Evolutionary conservation across 2,329 filamentous ascomycete genomes (phyloP).

Genomic region (Mycosphaerella arachidis): DNA sequence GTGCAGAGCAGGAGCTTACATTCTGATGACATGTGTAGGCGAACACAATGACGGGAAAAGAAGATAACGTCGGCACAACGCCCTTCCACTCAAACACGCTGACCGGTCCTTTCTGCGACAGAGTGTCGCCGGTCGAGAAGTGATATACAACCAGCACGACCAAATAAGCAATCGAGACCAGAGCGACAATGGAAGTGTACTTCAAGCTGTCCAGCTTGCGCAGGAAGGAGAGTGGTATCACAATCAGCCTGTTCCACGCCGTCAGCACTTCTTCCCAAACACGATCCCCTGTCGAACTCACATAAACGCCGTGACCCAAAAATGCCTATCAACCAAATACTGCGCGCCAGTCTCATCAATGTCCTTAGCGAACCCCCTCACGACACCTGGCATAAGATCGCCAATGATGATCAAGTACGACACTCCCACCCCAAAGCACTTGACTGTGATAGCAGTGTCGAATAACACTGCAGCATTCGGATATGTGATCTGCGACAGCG

Average conservation of each 20-base stretch:
- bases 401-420: constrained; percentile 99
- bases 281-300: constrained; percentile 35
- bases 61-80: constrained; percentile 71
- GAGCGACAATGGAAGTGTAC: constrained; percentile 87
- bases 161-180: constrained; percentile 90
- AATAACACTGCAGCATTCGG: constrained; percentile 94
- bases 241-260: constrained; percentile 61
- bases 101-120: constrained; percentile 68
- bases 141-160: constrained; percentile 92
- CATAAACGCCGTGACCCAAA: constrained; percentile 99
- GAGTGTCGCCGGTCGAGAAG: constrained; percentile 72
- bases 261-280: neutral
- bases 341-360: constrained; percentile 54
- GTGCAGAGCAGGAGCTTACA: constrained; percentile 46
- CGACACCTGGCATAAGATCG: constrained; percentile 94
- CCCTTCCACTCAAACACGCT: constrained; percentile 75
- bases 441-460: constrained; percentile 91
- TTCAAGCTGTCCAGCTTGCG: constrained; percentile 90
- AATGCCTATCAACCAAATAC: constrained; percentile 83
- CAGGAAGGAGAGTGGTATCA: constrained; percentile 91
- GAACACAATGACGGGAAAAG: constrained; percentile 92
- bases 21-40: constrained; percentile 99
- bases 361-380: constrained; percentile 64
- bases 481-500: constrained; percentile 94
- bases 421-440: constrained; percentile 95